phyloP scores from a whole-genome alignment of 495 filamentous ascomycete species.

The Aspergillus carlsbadensis region DNA sequence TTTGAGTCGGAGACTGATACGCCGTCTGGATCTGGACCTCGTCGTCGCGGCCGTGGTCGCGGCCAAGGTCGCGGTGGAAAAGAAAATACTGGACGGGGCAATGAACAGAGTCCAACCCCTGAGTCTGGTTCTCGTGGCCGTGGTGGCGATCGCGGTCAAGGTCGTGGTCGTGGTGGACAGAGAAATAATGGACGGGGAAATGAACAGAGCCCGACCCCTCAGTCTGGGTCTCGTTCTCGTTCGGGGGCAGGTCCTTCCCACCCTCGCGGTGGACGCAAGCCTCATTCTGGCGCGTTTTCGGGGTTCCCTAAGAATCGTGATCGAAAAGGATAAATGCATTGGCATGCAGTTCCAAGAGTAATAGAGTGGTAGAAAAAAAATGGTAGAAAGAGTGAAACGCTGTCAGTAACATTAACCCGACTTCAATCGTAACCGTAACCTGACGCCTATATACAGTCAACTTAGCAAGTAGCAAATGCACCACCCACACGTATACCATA shows the following conservation, averaged over 20 bases:
- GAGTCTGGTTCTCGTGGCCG: background rate
- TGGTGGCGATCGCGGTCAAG: background rate
- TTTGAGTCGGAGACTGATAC: constrained; percentile 28
- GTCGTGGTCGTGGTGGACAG: no score
- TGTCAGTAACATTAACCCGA: background rate
- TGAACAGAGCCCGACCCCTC: no score
- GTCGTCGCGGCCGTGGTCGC: no score
- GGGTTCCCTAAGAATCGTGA: no score
- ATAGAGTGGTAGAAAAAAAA: background rate
- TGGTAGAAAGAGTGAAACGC: background rate
- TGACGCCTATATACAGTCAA: constrained; percentile 5
- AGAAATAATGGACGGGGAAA: no score
- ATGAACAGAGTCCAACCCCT: no score
- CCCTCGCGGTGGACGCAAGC: no score
- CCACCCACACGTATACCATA: no score
- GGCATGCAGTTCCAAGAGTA: background rate
- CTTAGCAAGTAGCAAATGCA: background rate
- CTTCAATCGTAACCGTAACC: background rate
- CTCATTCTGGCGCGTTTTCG: no score
- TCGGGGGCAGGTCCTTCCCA: background rate
- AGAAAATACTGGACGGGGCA: no score
- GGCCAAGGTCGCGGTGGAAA: no score
- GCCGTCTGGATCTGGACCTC: background rate
- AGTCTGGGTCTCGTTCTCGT: no score
- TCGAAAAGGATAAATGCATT: background rate